Percentiles rank a stretch among this genome's conserved stretches.
phyloP scores from a whole-genome alignment of 1,284 basidiomycete species.

The Stygiomarasmius scandens region DNA sequence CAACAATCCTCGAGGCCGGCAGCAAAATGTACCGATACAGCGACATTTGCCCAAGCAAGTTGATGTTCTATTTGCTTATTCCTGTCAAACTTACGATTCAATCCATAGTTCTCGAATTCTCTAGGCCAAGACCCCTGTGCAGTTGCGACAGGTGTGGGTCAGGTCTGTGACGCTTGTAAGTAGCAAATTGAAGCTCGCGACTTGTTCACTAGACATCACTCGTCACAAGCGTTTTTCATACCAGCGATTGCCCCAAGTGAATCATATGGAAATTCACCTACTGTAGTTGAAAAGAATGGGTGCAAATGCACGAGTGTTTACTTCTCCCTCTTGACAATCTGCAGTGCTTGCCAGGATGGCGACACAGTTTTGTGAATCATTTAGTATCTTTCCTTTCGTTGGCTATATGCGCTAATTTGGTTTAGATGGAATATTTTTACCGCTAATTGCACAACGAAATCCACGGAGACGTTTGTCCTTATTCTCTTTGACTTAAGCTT shows the following conservation, averaged over 20 bases:
- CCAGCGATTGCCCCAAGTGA: neutral
- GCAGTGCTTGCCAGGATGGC: neutral
- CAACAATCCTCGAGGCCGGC: too few species aligned
- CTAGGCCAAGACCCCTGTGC: neutral
- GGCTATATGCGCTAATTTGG: neutral
- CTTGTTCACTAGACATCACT: neutral
- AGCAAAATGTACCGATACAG: too few species aligned
- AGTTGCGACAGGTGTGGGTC: neutral
- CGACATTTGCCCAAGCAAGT: too few species aligned
- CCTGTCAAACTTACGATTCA: too few species aligned
- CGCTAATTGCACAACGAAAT: neutral
- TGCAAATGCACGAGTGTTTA: neutral
- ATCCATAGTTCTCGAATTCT: neutral
- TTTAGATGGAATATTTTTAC: neutral
- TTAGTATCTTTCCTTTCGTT: too few species aligned
- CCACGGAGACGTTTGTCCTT: neutral
- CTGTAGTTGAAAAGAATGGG: neutral
- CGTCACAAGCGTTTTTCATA: neutral
- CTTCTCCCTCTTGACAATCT: neutral
- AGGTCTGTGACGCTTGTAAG: neutral
- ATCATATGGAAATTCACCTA: neutral
- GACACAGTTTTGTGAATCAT: neutral
- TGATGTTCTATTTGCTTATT: too few species aligned
- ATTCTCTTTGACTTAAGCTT: neutral
- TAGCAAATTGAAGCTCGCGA: too few species aligned